phyloP scores from a whole-genome alignment of 306 rosid genomes.

The peach (Prunus persica) region DNA sequence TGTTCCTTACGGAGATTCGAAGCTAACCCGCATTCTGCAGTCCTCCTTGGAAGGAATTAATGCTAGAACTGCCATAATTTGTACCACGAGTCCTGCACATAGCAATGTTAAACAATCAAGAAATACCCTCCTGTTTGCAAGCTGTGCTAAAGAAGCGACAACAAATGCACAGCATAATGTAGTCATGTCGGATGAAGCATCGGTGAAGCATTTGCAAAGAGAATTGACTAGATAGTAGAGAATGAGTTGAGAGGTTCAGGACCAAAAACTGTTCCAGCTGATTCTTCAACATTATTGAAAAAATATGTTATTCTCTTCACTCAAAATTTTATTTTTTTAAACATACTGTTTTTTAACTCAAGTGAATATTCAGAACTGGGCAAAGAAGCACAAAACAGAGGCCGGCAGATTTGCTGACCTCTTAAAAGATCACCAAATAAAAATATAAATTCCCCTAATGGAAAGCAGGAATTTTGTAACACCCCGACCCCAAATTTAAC shows the following conservation, averaged over 20 bases:
- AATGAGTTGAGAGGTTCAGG: constrained; percentile 63
- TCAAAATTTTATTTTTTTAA: neutral
- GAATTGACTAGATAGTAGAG: constrained; percentile 75
- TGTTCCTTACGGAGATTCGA: constrained; percentile 95
- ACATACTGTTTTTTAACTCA: too few relatives aligned
- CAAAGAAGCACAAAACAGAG: neutral
- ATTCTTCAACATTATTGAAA: constrained; percentile 30
- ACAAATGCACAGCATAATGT: constrained; percentile 90
- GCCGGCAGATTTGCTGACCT: neutral
- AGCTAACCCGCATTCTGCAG: constrained; percentile 96
- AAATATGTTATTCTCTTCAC: neutral
- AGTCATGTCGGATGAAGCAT: constrained; percentile 87
- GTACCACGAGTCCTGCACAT: constrained; percentile 95
- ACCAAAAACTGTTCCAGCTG: constrained; percentile 30
- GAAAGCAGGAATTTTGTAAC: neutral
- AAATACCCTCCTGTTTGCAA: constrained; percentile 95
- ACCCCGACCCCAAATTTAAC: too few relatives aligned
- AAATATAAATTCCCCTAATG: neutral
- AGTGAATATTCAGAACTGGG: neutral
- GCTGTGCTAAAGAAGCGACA: constrained; percentile 90
- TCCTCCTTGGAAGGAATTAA: constrained; percentile 89
- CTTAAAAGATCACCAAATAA: neutral
- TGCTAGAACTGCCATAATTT: constrained; percentile 93
- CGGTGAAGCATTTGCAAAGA: constrained; percentile 86
- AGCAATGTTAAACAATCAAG: constrained; percentile 88